These are phyloP conservation scores for Colletotrichum lindemuthianum DNA, from an alignment of 2,329 filamentous ascomycete species.

Conservation along the genomic window DNA sequence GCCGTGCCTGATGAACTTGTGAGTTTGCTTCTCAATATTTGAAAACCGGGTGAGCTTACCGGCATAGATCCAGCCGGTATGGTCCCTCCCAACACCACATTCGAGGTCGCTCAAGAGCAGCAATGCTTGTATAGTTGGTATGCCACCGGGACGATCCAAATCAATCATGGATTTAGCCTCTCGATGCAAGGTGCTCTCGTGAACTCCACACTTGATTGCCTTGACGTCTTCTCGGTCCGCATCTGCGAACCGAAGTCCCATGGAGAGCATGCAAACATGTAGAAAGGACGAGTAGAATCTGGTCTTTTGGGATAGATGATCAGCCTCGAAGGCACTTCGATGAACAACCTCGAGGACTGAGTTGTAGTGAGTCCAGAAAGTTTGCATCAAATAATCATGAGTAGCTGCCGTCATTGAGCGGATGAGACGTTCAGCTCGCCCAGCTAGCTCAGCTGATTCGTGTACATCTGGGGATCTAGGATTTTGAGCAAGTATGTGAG, in stretches of 20 bases:
- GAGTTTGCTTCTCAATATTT: constrained; percentile 35
- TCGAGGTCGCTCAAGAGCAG: constrained; percentile 63
- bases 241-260: constrained; percentile 63
- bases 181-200: constrained; percentile 62
- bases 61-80: constrained; percentile 65
- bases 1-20: constrained; percentile 47
- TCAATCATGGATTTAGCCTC: constrained; percentile 66
- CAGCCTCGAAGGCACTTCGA: constrained; percentile 58
- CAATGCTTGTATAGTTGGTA: constrained; percentile 62
- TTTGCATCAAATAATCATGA: constrained; percentile 61
- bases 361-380: constrained; percentile 64
- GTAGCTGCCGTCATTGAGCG: constrained; percentile 55
- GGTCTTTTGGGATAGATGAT: constrained; percentile 54
- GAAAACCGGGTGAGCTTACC: constrained; percentile 48
- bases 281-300: constrained; percentile 63
- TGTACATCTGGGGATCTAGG: constrained; percentile 46
- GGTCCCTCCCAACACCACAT: constrained; percentile 63
- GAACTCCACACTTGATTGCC: constrained; percentile 54
- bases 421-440: constrained; percentile 59
- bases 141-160: constrained; percentile 61
- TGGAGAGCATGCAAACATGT: constrained; percentile 61
- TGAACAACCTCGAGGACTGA: constrained; percentile 59
- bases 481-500: constrained; percentile 58
- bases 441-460: constrained; percentile 55
- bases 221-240: constrained; percentile 59